phyloP scores from a whole-genome alignment of 169 alveolate genomes.

The Babesia bigemina region DNA sequence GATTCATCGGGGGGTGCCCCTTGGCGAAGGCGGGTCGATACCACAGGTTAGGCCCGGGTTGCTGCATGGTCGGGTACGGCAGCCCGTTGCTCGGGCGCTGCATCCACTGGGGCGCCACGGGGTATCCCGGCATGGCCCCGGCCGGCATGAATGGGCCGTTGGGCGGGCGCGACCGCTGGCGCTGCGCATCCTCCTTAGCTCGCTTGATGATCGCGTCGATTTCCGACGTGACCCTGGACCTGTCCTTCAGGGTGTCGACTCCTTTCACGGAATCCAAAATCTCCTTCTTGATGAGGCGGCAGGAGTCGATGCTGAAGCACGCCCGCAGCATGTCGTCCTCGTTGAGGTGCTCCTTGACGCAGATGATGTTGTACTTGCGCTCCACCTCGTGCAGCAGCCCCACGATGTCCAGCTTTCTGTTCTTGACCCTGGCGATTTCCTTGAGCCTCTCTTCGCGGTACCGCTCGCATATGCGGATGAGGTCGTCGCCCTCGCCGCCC shows the following conservation, averaged over 20 bases:
- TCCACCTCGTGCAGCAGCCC: constrained; percentile 65
- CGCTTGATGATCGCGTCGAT: constrained; percentile 37
- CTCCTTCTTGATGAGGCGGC: constrained; percentile 60
- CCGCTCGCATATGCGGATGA: constrained; percentile 28
- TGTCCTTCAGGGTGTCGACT: constrained; percentile 43
- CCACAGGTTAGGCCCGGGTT: neutral
- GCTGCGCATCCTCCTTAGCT: constrained; percentile 27
- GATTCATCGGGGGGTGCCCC: neutral
- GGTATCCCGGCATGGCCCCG: neutral
- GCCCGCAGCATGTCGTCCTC: constrained; percentile 34
- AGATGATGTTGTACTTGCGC: constrained; percentile 52
- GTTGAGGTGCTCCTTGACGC: constrained; percentile 38
- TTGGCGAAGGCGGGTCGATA: neutral
- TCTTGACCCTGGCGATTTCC: constrained; percentile 40
- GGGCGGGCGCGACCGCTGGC: constrained; percentile 3
- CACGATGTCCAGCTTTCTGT: constrained; percentile 46
- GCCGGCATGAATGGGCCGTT: neutral
- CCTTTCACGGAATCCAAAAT: constrained; percentile 40
- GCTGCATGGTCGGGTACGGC: constrained; percentile 9
- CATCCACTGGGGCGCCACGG: neutral
- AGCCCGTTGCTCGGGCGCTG: neutral
- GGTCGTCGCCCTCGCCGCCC: constrained; percentile 20
- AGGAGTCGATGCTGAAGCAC: constrained; percentile 47
- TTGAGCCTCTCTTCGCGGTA: constrained; percentile 68
- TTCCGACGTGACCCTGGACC: constrained; percentile 57